phyloP scores from a whole-genome alignment of 1,284 basidiomycete genomes.

The Sporisorium sorghi region DNA sequence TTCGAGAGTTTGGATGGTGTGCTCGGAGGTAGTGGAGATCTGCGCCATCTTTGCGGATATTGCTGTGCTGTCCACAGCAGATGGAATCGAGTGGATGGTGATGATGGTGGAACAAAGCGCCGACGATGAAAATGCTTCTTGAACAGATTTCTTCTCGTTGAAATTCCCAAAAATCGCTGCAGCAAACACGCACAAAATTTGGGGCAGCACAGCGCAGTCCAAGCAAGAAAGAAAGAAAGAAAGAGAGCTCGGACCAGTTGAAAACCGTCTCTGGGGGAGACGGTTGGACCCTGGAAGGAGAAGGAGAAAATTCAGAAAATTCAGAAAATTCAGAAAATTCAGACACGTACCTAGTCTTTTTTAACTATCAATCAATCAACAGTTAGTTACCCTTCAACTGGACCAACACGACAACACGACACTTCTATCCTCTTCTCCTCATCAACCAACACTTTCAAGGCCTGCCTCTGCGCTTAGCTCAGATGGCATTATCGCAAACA shows the following conservation, averaged over 20 bases:
- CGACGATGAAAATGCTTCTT: not conserved
- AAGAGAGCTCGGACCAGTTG: conserved; percentile 32
- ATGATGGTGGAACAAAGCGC: conserved; percentile 1
- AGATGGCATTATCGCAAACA: not conserved
- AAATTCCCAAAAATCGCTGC: conserved; percentile 3
- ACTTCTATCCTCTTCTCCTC: not conserved
- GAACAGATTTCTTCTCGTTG: no score
- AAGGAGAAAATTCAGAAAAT: no score
- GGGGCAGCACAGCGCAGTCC: not conserved
- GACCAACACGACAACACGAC: conserved; percentile 18
- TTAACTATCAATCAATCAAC: no score
- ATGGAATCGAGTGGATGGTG: conserved; percentile 12
- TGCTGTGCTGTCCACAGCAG: not conserved
- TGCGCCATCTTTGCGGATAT: conserved; percentile 45
- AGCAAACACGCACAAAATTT: conserved; percentile 12
- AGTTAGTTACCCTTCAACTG: no score
- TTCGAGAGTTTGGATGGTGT: conserved; percentile 64
- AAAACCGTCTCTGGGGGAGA: no score
- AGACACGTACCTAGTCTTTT: no score
- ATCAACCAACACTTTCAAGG: not conserved
- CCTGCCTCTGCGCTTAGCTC: not conserved
- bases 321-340: no score
- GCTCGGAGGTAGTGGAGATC: conserved; percentile 60
- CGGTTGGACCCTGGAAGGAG: no score
- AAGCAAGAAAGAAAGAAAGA: not conserved